phyloP scores from a whole-genome alignment of 2,329 filamentous ascomycete species.

The Ceratocystis ficicola region DNA sequence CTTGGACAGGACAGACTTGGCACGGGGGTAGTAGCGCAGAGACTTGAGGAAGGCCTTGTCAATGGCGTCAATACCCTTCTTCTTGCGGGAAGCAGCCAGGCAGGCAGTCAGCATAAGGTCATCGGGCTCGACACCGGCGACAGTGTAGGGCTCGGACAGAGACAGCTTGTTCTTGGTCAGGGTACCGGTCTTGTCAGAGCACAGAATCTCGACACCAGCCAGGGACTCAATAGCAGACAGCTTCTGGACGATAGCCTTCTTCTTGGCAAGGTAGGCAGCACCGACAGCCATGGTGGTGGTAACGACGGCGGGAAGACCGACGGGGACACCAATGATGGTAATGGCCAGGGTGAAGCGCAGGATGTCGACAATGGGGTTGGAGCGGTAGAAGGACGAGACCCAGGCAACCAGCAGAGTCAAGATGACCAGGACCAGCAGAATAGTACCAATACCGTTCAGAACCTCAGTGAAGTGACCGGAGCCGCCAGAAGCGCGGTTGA shows the following conservation, averaged over 20 bases:
- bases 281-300: conserved; percentile 93
- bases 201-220: conserved; percentile 85
- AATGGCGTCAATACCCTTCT: conserved; percentile 90
- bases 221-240: conserved; percentile 84
- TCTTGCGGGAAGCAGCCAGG: conserved; percentile 80
- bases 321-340: conserved; percentile 82
- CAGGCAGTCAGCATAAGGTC: conserved; percentile 89
- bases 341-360: conserved; percentile 78
- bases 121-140: conserved; percentile 68
- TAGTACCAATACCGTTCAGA: conserved; percentile 71
- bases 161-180: conserved; percentile 91
- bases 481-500: conserved; percentile 61
- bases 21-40: conserved; percentile 67
- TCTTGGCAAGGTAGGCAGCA: conserved; percentile 81
- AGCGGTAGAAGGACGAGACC: conserved; percentile 79
- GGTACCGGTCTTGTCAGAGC: conserved; percentile 89
- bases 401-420: conserved; percentile 72
- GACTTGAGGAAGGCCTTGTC: conserved; percentile 91
- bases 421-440: conserved; percentile 68
- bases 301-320: conserved; percentile 85
- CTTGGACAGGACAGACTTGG: conserved; percentile 67
- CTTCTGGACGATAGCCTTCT: conserved; percentile 88
- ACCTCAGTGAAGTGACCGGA: conserved; percentile 85
- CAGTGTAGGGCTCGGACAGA: conserved; percentile 70
- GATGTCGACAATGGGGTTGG: conserved; percentile 65